Conservation (phyloP, 78 protist genomes). For the Tieghemostelium lacteum region DNA sequence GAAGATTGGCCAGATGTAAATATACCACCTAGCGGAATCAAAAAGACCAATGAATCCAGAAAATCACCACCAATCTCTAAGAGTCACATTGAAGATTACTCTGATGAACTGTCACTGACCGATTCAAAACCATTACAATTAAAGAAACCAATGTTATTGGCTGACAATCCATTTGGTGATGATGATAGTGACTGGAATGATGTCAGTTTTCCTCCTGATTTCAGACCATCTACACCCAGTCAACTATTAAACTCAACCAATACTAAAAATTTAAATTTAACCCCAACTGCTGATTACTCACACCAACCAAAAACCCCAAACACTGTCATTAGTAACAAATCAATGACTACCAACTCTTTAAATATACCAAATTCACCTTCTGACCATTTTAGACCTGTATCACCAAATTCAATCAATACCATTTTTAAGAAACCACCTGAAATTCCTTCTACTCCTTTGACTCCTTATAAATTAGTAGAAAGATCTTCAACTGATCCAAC, state of each 20-base stretch:
- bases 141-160: conserved; percentile 12
- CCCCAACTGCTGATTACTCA: not conserved
- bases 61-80: conserved; percentile 43
- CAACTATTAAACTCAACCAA: conserved; percentile 12
- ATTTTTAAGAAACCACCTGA: conserved; percentile 11
- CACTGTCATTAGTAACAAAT: too few species aligned
- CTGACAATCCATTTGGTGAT: conserved; percentile 67
- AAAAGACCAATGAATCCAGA: conserved; percentile 18
- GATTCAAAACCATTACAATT: conserved; percentile 18
- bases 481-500: conserved; percentile 5
- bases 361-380: not conserved
- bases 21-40: conserved; percentile 9
- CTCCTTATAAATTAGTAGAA: conserved; percentile 13
- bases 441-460: too few species aligned
- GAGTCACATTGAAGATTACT: conserved; percentile 30
- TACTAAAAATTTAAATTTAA: not conserved
- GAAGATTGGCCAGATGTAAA: conserved; percentile 75
- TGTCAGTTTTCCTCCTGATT: conserved; percentile 34
- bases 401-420: conserved; percentile 1
- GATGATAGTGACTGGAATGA: conserved; percentile 54
- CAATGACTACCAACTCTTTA: conserved; percentile 10
- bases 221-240: conserved; percentile 25
- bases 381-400: not conserved
- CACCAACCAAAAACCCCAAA: not conserved
- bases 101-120: conserved; percentile 29